These are phyloP conservation scores for Mycena sp. DNA, from an alignment of 1,284 basidiomycete genomes.

Conservation along the genomic window DNA sequence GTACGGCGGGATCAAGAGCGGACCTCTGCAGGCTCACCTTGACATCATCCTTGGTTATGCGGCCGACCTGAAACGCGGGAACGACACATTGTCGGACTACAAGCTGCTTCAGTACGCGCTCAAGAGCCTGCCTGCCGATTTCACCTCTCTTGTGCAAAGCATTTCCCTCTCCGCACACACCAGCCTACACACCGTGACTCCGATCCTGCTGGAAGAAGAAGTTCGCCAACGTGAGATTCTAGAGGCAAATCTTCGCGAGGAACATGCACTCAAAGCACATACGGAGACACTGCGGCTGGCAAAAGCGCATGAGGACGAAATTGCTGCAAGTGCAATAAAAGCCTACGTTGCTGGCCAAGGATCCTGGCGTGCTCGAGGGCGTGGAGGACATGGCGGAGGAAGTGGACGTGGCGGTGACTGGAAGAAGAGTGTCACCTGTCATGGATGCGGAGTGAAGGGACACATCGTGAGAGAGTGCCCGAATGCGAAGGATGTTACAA, in stretches of 20 bases:
- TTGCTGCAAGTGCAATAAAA: no score
- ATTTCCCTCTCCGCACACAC: no score
- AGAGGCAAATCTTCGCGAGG: no score
- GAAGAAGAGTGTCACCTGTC: neutral
- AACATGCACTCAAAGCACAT: no score
- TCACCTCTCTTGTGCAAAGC: no score
- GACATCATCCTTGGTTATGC: neutral
- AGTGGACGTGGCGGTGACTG: neutral
- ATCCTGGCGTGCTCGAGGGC: neutral
- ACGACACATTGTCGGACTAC: no score
- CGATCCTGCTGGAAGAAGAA: neutral
- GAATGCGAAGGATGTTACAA: neutral
- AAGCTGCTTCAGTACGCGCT: no score
- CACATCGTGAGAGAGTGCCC: neutral
- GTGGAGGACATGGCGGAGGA: neutral
- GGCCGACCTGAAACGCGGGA: neutral
- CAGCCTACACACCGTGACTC: neutral
- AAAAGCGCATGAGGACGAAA: no score
- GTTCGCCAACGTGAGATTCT: neutral
- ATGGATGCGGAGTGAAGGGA: no score
- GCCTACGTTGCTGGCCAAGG: no score
- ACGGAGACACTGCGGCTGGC: no score
- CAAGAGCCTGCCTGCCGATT: no score
- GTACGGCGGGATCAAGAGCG: slow-evolving; percentile 6
- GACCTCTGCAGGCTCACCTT: neutral